Evolutionary conservation across 805 yeast species (phyloP), one percentile per base, ranked within the genome.

Genomic region (Wickerhamomyces queroliae): DNA sequence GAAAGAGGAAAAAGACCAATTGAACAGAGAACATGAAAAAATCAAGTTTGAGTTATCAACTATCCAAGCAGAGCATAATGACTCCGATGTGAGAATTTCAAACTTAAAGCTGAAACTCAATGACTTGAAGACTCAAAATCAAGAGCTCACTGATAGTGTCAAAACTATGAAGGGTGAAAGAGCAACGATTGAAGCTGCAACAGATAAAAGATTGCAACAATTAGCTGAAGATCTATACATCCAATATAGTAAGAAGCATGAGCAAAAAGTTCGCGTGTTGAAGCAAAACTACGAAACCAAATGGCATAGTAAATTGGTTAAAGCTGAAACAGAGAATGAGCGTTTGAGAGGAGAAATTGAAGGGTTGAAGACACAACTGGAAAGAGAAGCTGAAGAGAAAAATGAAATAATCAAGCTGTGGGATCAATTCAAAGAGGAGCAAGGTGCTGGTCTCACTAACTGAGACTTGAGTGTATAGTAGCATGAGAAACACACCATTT

Each of bases 171-270:
- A 62, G 22, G 55, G 55, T 2, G 72, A 71, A 45, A 56, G 52
- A 25, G 45, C 41, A 1, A 27, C 59, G 3, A 67, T 69, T 22
- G 80, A 78, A 40, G 57, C 58, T 21, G 76, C 72, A 16, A 64
- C 76, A 3, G 80, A 78, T 44, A 67, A 66, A 41, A 72, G 76
- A 50, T 60, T 82, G 28, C 77, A 78, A 45, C 73, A 76, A 45
- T 61, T 84, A 35, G 85, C 90, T 0, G 80, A 78, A 43, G 86
- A 80, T 48, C 63, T 85, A 10, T 84, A 84, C 52, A 68, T 74
- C 28, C 89, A 82, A 54, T 85, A 85, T 53, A 76, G 87, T 2
- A 78, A 81, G 36, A 85, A 86, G 54, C 95, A 86, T 53, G 86
- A 80, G 45, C 73, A 75, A 38, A 85, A 85, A 57, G 83, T 85